Base-by-base conservation (phyloP, 768 basidiomycete species). In the Auricularia auricula-judae region DNA sequence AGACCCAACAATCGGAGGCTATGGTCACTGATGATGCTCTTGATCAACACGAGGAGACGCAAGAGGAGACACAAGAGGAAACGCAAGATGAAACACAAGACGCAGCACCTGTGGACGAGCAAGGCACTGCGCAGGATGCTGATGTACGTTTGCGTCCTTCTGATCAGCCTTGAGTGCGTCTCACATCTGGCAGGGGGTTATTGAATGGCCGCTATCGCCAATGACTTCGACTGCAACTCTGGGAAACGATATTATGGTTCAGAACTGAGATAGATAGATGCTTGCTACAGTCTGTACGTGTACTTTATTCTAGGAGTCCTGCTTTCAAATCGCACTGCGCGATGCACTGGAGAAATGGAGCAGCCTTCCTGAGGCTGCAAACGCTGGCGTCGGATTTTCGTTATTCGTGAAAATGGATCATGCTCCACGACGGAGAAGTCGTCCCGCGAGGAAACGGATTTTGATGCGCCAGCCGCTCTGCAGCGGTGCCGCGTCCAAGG, bases 1-100 rank as follows among this genome's bases (percentile, higher is more conserved):
- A 73, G 29, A 66, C 67, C 5, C 66, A 69, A 36, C 64, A 65
- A 44, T 63, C 68, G 18, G 71, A 76, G 56, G 65, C 70, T 5
- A 43, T 67, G 36, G 74, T 74, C 72, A 53, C 64, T 3, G 69
- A 69, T 60, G 64, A 60, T 1, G 71, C 21, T 4, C 10, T 51
- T 18, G 29, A 29, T 29, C 29, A 2, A 29, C 18, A 5, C 47
- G 47, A 51, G 47, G 47, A 51, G 8, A 11, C 47, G 1, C 47
- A 42, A 42, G 8, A 8, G 39, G 39, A 42, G 8, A 14, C 39
- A 8, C 39, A 7, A 42, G 12, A 5, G 47, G 47, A 51, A 11
- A 5, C 47, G 14, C 47, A 8, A 44, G 43, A 10, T 11, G 11
- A 10, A 44, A 18, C 18, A 44, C 43, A 10, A 44, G 43, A 10